Conservation (phyloP, 1,284 basidiomycete genomes). For the Tremellales sp. region DNA sequence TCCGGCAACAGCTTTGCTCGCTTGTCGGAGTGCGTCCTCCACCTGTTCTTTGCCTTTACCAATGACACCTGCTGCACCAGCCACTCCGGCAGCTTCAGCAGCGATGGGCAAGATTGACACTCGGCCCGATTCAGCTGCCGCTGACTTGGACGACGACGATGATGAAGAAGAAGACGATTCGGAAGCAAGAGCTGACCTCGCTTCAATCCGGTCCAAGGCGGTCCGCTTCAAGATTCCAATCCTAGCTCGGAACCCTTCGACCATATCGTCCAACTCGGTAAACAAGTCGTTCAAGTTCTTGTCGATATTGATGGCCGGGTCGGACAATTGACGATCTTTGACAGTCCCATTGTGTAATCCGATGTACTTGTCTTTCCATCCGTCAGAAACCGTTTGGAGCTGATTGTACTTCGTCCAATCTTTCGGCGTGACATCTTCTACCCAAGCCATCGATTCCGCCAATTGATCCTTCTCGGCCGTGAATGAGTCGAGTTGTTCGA, state of each 20-base stretch:
- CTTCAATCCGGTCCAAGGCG: slow-evolving; percentile 34
- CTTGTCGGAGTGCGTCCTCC: slow-evolving; percentile 28
- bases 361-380: slow-evolving; percentile 29
- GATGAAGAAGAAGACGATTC: slow-evolving; percentile 4
- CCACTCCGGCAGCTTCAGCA: slow-evolving; percentile 10
- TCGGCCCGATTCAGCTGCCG: slow-evolving; percentile 11
- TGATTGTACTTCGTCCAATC: slow-evolving; percentile 21
- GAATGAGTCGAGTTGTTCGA: slow-evolving; percentile 25
- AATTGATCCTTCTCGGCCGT: slow-evolving; percentile 29
- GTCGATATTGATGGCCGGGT: slow-evolving; percentile 10
- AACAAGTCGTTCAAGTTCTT: slow-evolving; percentile 21
- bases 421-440: slow-evolving; percentile 25
- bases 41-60: slow-evolving; percentile 43
- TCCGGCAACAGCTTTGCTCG: slow-evolving; percentile 13
- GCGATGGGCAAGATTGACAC: slow-evolving; percentile 29
- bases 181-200: slow-evolving; percentile 24
- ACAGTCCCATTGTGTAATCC: slow-evolving; percentile 23
- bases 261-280: slow-evolving; percentile 36
- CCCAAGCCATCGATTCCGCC: slow-evolving; percentile 21
- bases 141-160: slow-evolving; percentile 3
- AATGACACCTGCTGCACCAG: slow-evolving; percentile 21
- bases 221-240: slow-evolving; percentile 24
- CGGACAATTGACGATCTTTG: slow-evolving; percentile 18
- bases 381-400: slow-evolving; percentile 17
- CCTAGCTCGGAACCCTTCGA: slow-evolving; percentile 28